Evolutionary conservation across 1,139 yeast genomes (phyloP), one percentile per base, ranked within the genome.

Genomic region (Protomyces lactucae-debilis): DNA sequence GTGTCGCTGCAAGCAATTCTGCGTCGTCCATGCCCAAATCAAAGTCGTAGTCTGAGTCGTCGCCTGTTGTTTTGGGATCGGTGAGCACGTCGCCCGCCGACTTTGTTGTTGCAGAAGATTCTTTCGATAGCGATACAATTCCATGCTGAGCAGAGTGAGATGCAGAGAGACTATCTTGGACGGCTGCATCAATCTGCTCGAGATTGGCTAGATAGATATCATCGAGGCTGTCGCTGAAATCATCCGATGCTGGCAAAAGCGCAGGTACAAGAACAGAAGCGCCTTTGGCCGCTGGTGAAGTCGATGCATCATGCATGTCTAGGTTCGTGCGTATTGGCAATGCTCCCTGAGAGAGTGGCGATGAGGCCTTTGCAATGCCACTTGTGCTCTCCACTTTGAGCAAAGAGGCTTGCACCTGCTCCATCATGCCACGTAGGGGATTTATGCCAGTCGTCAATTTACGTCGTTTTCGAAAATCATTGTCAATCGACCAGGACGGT

Each of bases 401-500:
- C 52, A 55, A 23, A 3, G 63, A 55, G 23, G 53, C 51, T 37
- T 59, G 57, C 5, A 59, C 57, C 25, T 51, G 56, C 28, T 52
- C 63, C 63, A 59, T 40, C 63, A 59, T 52, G 46, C 55, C 46
- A n/a, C 52, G 56, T 6, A 59, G 23, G 8, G 21, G 48, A 18
- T 18, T 51, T 8, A 21, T 28, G 32, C 53, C 63, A 9, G 28
- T 16, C 16, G 8, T 12, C 16, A 52, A 18, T 35, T 52, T 52
- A 12, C 63, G 57, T 12, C 52, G 39, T 21, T 59, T 59, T 28
- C 63, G 25, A 3, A 4, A 35, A 8, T 51, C 52, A 16, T 51
- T 35, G 43, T 59, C 57, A 40, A 45, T 35, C 16, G 63, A 40
- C 63, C 63, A 59, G 12, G 57, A 18, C 8, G 63, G 63, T 36